Evolutionary conservation across 305 asterid genomes (phyloP), one percentile per base, ranked within the genome.

Genomic region (Fraxinus baroniana): DNA sequence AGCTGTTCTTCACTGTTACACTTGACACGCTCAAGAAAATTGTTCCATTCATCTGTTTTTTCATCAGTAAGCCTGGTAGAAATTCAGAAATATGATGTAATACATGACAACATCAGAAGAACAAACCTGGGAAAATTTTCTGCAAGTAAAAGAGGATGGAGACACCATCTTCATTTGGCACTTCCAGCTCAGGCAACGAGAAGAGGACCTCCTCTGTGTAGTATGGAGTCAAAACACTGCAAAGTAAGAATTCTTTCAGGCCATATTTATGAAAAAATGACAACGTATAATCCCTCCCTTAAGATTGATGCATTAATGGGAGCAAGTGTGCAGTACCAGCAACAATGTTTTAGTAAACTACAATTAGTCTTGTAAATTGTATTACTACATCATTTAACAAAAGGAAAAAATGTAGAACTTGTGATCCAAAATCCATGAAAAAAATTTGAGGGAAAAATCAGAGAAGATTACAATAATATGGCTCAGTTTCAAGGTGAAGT

Each of bases 131-230:
- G 85, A 88, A 97, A 87, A 94, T 94, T 86, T 94, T 97, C 93
- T 97, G 97, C 90, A 97, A 87, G 92, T 97, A 97, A 86, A 94
- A 97, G 77, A 93, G 92, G 87, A 97, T 97, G 44, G 98, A 97
- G 82, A 97, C 98, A 75, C 99, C 99, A 87, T 97, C 99, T 89
- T 97, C 99, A 88, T 97, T 97, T 76, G 92, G 91, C 80, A 44
- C 94, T 91, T 94, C 98, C 84, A 97, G 91, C 86, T 90, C 98
- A 80, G 91, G 91, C 92, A 94, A 91, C 24, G 99, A 97, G 89
- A 94, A 96, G 62, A 96, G 95, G 76, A 94, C 98, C 87, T 96
- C 99, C 89, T 96, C 99, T 74, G 91, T 90, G 91, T 91, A 97
- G 84, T 97, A 97, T 52, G 99, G 99, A 87, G 98, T 94, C 88